Base-by-base conservation (phyloP, 2,329 filamentous ascomycete genomes). In the Talaromyces funiculosus region DNA sequence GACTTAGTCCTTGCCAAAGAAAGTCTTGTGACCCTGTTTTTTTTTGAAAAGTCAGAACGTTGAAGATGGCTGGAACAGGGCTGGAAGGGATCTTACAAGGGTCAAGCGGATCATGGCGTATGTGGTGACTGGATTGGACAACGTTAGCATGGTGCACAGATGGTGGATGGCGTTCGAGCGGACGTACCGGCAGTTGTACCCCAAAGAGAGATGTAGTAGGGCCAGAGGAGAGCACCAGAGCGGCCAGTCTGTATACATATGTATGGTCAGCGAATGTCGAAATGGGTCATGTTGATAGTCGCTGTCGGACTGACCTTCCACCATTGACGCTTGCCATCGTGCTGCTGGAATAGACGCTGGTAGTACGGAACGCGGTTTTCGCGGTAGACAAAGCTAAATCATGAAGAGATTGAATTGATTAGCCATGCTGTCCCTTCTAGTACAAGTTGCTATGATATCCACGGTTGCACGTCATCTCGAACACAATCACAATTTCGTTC, bases 291-390 rank as follows among this genome's bases (percentile, higher is more conserved):
- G 35, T 12, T n/a, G 51, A 18, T 26, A 7, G n/a, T 54, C 9
- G 26, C 20, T 26, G 18, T 47, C 31, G 57, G 53, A 81, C 83
- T 75, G 71, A 88, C 86, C 84, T 88, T 87, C 73, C 82, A 78
- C 86, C 86, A 89, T 73, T 84, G 81, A 73, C 86, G 80, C 71
- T 86, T 76, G 68, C 86, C 85, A 72, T 88, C 86, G 73, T 87
- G 78, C 65, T 78, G 80, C 77, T 88, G 86, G 79, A 85, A 86
- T 53, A 87, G 79, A 67, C 83, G 80, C 78, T 89, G 86, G 79
- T 86, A 89, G 68, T 83, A 76, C 57, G 86, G 84, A 65, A 89
- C 86, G 68, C 83, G 81, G 81, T 89, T 89, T 76, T 84, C 80
- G 74, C 86, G 86, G 80, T 82, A 81, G 71, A 88, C 71, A 66